A percentile compares a stretch with the other conserved stretches of the same genome.
phyloP scores from a whole-genome alignment of 805 yeast genomes.

The Pichia membranifaciens region DNA sequence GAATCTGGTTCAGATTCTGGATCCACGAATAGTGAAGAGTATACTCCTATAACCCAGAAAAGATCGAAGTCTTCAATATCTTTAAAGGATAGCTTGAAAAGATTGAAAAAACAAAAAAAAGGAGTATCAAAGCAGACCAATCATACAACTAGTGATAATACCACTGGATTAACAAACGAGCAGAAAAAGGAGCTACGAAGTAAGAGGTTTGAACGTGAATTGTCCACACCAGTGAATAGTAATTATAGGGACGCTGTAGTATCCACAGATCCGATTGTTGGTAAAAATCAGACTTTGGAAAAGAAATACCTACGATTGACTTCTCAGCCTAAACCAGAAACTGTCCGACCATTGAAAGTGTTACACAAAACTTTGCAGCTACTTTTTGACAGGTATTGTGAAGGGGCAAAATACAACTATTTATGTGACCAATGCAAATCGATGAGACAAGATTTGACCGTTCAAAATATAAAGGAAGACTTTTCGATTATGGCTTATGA shows the following conservation, averaged over 20 bases:
- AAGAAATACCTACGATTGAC: constrained; percentile 80
- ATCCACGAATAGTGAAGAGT: not conserved
- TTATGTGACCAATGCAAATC: constrained; percentile 88
- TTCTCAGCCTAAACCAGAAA: constrained; percentile 81
- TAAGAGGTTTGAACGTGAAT: constrained; percentile 42
- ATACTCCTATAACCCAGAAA: not conserved
- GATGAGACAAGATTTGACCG: constrained; percentile 87
- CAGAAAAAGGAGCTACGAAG: constrained; percentile 27
- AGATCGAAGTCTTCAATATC: not conserved
- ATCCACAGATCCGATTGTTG: constrained; percentile 38
- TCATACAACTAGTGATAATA: not conserved
- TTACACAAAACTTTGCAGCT: constrained; percentile 51
- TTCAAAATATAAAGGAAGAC: constrained; percentile 75
- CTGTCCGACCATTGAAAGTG: constrained; percentile 68
- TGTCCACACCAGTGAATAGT: constrained; percentile 16
- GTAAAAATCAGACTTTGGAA: constrained; percentile 61
- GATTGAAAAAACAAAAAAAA: constrained; percentile 8
- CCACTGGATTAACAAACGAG: not conserved
- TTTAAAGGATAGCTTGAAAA: constrained; percentile 6
- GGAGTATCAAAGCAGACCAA: not conserved
- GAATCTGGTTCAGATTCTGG: constrained; percentile 13
- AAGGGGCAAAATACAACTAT: constrained; percentile 60
- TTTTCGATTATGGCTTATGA: constrained; percentile 80
- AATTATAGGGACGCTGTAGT: constrained; percentile 1
- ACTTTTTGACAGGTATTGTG: constrained; percentile 47